These are phyloP conservation scores for Globomyces sp. DNA, from an alignment of 371 early-diverging fungal species.

Conservation along the genomic window DNA sequence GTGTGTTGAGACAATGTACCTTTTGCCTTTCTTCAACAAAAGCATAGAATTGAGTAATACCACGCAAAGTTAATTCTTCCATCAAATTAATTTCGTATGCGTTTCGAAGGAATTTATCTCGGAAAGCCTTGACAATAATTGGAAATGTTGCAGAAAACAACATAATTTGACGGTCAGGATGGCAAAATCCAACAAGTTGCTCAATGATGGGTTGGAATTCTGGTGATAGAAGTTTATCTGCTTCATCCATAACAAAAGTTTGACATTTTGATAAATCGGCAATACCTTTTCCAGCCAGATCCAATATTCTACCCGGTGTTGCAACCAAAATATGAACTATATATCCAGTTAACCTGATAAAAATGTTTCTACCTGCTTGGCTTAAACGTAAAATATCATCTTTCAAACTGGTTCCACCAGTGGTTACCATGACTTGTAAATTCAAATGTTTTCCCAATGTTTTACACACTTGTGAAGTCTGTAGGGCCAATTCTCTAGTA, in stretches of 20 bases:
- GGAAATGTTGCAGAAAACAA: slow-evolving; percentile 99
- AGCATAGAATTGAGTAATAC: slow-evolving; percentile 98
- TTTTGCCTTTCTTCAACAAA: slow-evolving; percentile 98
- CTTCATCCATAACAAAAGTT: slow-evolving; percentile 98
- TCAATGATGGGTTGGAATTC: slow-evolving; percentile 97
- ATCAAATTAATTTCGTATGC: slow-evolving; percentile 98
- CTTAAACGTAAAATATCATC: slow-evolving; percentile 96
- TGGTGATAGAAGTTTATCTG: slow-evolving; percentile 95
- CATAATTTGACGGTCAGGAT: slow-evolving; percentile 89
- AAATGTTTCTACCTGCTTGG: slow-evolving; percentile 55
- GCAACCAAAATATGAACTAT: slow-evolving; percentile 93
- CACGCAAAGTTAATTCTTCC: slow-evolving; percentile 97
- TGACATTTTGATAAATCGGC: slow-evolving; percentile 83
- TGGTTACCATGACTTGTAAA: slow-evolving; percentile 94
- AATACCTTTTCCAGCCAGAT: slow-evolving; percentile 86
- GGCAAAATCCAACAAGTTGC: slow-evolving; percentile 82
- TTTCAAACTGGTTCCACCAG: slow-evolving; percentile 96
- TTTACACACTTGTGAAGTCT: slow-evolving; percentile 94
- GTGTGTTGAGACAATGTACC: slow-evolving; percentile 92
- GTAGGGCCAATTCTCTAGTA: slow-evolving; percentile 96
- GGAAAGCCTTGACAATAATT: slow-evolving; percentile 91
- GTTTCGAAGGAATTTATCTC: slow-evolving; percentile 88
- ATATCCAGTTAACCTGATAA: not conserved
- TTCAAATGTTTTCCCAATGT: slow-evolving; percentile 87
- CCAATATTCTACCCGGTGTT: slow-evolving; percentile 97